Conservation (phyloP, 1,284 basidiomycete genomes). For the Fomes fomentarius region DNA sequence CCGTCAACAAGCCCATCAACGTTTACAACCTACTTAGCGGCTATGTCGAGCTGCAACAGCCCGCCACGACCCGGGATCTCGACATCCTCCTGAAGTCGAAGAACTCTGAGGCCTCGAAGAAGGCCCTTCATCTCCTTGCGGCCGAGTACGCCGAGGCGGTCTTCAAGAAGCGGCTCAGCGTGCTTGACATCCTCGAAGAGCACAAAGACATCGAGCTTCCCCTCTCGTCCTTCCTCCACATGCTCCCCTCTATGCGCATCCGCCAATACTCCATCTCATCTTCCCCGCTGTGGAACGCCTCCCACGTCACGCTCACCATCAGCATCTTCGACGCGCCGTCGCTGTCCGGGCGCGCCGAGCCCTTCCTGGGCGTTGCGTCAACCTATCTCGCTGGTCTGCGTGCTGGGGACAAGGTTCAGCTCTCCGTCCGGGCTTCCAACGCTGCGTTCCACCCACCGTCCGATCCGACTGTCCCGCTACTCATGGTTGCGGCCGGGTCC, state of each 20-base stretch:
- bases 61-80: conserved; percentile 45
- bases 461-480: conserved; percentile 45
- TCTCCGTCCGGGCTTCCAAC: conserved; percentile 45
- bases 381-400: conserved; percentile 48
- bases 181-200: conserved; percentile 51
- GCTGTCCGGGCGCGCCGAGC: conserved; percentile 35
- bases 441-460: conserved; percentile 49
- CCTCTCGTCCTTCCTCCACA: conserved; percentile 42
- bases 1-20: conserved; percentile 41
- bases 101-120: conserved; percentile 19
- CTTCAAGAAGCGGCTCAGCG: conserved; percentile 42
- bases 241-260: conserved; percentile 52
- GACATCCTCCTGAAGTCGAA: conserved; percentile 27
- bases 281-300: conserved; percentile 49
- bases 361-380: conserved; percentile 52
- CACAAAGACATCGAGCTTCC: conserved; percentile 43
- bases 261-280: conserved; percentile 58
- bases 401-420: conserved; percentile 46
- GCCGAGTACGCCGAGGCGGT: conserved; percentile 40
- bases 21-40: conserved; percentile 43
- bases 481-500: conserved; percentile 53
- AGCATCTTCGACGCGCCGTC: conserved; percentile 45
- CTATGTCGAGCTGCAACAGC: conserved; percentile 53
- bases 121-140: conserved; percentile 33
- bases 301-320: conserved; percentile 47